These are phyloP conservation scores for Pulicaria dysenterica DNA, from an alignment of 129 eudicot genomes.

Conservation along the genomic window DNA sequence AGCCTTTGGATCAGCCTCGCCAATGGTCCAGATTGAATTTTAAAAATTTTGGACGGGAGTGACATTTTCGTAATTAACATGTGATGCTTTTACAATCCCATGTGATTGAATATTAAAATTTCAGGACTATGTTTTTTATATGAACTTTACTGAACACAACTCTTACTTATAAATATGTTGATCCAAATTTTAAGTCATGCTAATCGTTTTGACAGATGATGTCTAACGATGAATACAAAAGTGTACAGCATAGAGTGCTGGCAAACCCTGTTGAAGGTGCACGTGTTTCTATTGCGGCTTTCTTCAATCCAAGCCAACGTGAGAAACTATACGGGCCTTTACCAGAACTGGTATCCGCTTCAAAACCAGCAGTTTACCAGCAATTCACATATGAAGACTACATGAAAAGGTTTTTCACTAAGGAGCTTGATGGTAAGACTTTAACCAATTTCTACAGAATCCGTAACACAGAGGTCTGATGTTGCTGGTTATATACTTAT, in stretches of 20 bases:
- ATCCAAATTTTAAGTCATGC: background rate
- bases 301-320: conserved; percentile 50
- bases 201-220: conserved; percentile 42
- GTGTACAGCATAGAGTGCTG: conserved; percentile 61
- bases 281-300: conserved; percentile 56
- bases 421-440: conserved; percentile 58
- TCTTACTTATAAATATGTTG: background rate
- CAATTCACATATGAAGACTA: conserved; percentile 42
- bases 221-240: conserved; percentile 57
- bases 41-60: no score
- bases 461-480: conserved; percentile 18
- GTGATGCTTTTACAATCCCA: no score
- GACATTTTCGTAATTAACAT: no score
- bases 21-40: no score
- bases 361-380: conserved; percentile 52
- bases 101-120: no score
- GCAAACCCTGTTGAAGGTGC: conserved; percentile 50
- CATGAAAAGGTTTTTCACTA: conserved; percentile 53
- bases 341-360: conserved; percentile 47
- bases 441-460: conserved; percentile 49
- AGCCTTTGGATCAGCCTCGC: no score
- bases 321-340: conserved; percentile 53
- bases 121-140: no score
- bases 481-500: background rate
- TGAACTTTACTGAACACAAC: background rate